Base-by-base conservation (phyloP, 176 grass and related monocot species). In the Eragrostis curvula region DNA sequence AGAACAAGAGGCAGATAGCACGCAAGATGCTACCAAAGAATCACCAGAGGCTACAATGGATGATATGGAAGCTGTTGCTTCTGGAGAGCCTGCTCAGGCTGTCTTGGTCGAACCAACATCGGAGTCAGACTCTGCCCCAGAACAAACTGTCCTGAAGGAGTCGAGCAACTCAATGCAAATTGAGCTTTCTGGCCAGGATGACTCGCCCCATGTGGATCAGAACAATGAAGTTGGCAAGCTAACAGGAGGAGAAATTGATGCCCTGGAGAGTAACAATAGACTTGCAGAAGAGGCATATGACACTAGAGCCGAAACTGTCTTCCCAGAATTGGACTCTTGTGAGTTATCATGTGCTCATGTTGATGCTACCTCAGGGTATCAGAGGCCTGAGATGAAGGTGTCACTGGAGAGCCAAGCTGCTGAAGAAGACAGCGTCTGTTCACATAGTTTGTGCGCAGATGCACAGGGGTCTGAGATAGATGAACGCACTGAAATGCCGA, bases 311-410 rank as follows among this genome's bases (percentile, higher is more conserved):
- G 56, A 44, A 43, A 57, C 69, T 71, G 23, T 56, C 46, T 32
- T 49, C 9, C 63, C 68, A 67, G 89, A 85, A 28, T 16, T 44
- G 18, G 71, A 69, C 3, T 40, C 8, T 1, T 56, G 15, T 63
- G 76, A 52, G 16, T 51, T 66, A 36, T 27, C 28, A 28, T 53
- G 78, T 24, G 12, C 28, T 3, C 32, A 88, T 51, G 71, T 44
- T 18, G 20, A 21, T 82, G 77, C 10, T 29, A 36, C 25, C 59
- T 61, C 11, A 46, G 44, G 12, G 17, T 17, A 73, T 10, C 77
- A 83, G 17, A 68, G 61, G 28, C 8, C 42, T 49, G 78, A 87
- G 29, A 62, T 41, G 5, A 65, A 51, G 44, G 43, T 32, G 3
- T 23, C 52, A 63, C 3, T 20, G 9, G 60, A 75, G 47, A 63